Evolutionary conservation across 768 basidiomycete genomes (phyloP).

Genomic region (Boletus reticulatus): DNA sequence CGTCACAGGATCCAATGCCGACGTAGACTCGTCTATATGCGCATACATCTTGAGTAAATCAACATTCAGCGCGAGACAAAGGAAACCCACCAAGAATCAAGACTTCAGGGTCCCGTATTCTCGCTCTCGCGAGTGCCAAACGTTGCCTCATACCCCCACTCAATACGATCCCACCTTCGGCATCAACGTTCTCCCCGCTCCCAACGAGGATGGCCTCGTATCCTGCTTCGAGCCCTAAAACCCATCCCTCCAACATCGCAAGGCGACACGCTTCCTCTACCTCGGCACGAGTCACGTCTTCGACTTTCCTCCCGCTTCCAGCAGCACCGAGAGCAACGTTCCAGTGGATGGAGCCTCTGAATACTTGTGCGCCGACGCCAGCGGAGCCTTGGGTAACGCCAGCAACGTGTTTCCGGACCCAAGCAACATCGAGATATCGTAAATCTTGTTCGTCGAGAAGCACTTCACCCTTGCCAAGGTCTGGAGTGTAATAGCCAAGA

Average conservation of each 20-base stretch:
- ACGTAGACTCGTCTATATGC: slow-evolving; percentile 70
- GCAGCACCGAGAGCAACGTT: slow-evolving; percentile 81
- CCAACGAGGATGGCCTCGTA: slow-evolving; percentile 72
- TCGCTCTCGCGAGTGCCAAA: slow-evolving; percentile 84
- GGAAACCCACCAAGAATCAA: slow-evolving; percentile 79
- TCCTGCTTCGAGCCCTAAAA: slow-evolving; percentile 77
- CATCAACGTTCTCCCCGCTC: slow-evolving; percentile 40
- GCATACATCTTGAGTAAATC: background rate
- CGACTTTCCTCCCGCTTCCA: slow-evolving; percentile 40
- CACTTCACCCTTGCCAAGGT: slow-evolving; percentile 52
- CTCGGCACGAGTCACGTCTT: slow-evolving; percentile 59
- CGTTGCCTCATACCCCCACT: slow-evolving; percentile 94
- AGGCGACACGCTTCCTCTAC: slow-evolving; percentile 81
- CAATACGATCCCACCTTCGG: slow-evolving; percentile 61
- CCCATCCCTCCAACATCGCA: slow-evolving; percentile 86
- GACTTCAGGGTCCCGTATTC: slow-evolving; percentile 81
- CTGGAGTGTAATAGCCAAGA: slow-evolving; percentile 71
- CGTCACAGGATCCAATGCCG: slow-evolving; percentile 82
- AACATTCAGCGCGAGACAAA: background rate
- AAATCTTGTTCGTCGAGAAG: slow-evolving; percentile 81
- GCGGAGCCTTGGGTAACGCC: slow-evolving; percentile 80
- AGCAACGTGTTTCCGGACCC: slow-evolving; percentile 67
- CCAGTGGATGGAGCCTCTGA: slow-evolving; percentile 77
- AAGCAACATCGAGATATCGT: slow-evolving; percentile 67
- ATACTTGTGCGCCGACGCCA: slow-evolving; percentile 41